Evolutionary conservation across 306 rosid genomes (phyloP).

Genomic region (Citrullus colocynthis): DNA sequence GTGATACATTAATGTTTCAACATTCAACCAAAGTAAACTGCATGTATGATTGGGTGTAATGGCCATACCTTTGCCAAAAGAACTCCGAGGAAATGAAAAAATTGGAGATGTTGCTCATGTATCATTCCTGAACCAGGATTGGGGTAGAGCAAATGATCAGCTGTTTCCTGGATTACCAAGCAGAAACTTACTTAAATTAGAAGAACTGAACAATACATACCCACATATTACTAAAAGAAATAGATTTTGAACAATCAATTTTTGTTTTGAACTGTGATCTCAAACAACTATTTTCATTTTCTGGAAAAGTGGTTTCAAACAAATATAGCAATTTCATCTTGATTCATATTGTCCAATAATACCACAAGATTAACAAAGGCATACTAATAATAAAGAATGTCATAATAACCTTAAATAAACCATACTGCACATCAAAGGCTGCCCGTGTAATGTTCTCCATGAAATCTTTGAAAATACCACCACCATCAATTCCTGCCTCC

Average conservation of each 20-base stretch:
- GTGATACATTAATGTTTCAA: background rate
- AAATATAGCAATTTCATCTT: background rate
- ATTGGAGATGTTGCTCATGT: conserved; percentile 96
- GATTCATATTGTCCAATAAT: background rate
- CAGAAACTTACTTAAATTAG: conserved; percentile 12
- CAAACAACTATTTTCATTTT: background rate
- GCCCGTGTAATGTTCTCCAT: conserved; percentile 99
- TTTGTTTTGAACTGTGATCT: background rate
- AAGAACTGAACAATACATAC: background rate
- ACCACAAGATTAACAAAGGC: background rate
- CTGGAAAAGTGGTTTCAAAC: background rate
- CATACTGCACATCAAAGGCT: conserved; percentile 97
- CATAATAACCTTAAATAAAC: conserved; percentile 71
- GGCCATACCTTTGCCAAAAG: conserved; percentile 86
- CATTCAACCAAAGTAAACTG: background rate
- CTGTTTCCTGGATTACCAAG: conserved; percentile 59
- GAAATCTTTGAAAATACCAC: conserved; percentile 97
- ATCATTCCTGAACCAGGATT: conserved; percentile 99
- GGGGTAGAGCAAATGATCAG: conserved; percentile 90
- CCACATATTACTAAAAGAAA: background rate
- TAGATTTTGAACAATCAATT: background rate
- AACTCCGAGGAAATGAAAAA: conserved; percentile 87
- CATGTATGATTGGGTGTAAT: background rate
- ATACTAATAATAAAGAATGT: background rate
- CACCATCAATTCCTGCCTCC: conserved; percentile 99